Conservation (phyloP, 2,329 filamentous ascomycete species). For the Furcasterigmium sp. region DNA sequence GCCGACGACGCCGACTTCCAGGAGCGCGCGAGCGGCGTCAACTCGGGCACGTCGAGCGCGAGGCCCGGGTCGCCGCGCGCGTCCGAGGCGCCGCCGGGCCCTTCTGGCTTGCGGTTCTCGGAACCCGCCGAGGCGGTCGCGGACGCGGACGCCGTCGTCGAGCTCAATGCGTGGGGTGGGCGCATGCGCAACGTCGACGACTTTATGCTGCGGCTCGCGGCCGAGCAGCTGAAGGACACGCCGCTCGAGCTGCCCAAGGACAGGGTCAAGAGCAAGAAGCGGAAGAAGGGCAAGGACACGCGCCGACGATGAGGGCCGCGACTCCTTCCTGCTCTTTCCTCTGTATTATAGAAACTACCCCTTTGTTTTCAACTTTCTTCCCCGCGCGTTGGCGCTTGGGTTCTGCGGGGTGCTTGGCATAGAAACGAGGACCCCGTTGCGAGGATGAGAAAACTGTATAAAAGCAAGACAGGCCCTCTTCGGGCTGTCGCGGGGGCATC, state of each 20-base stretch:
- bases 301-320: constrained; percentile 36
- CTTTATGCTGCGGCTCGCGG: constrained; percentile 69
- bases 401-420: too few species aligned
- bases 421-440: too few species aligned
- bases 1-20: constrained; percentile 83
- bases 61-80: constrained; percentile 30
- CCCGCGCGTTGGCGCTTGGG: too few species aligned
- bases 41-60: constrained; percentile 44
- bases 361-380: too few species aligned
- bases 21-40: constrained; percentile 48
- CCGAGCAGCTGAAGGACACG: constrained; percentile 52
- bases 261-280: constrained; percentile 57
- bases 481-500: too few species aligned
- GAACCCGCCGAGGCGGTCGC: constrained; percentile 26
- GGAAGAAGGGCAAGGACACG: constrained; percentile 51
- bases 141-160: constrained; percentile 33
- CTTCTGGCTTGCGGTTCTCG: constrained; percentile 29
- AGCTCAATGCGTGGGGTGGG: constrained; percentile 55
- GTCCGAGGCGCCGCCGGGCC: too few species aligned
- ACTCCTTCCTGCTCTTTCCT: too few species aligned
- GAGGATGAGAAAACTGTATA: too few species aligned
- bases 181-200: constrained; percentile 63
- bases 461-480: too few species aligned
- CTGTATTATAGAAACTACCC: too few species aligned
- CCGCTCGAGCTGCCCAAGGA: constrained; percentile 60